These are phyloP conservation scores for Sporothrix euskadiensis DNA, from an alignment of 2,329 filamentous ascomycete species.

Conservation along the genomic window DNA sequence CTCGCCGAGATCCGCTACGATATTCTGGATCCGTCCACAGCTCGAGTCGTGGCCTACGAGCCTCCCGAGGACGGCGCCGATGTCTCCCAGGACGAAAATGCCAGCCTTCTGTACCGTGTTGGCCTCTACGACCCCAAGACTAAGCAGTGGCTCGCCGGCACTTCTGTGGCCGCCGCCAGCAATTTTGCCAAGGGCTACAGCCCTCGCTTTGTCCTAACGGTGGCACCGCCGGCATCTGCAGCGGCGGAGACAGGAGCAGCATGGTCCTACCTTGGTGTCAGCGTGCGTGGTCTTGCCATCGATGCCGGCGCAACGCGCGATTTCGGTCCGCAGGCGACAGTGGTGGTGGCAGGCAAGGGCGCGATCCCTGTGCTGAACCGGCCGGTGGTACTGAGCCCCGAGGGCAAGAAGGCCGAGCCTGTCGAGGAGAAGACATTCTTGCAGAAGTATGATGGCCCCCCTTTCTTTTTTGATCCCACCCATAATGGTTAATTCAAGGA, in stretches of 20 bases:
- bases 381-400: conserved; percentile 61
- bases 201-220: conserved; percentile 56
- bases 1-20: conserved; percentile 62
- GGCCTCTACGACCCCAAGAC: conserved; percentile 56
- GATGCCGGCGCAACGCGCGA: conserved; percentile 66
- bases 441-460: conserved; percentile 52
- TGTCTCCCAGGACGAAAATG: conserved; percentile 20
- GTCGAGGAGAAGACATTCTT: conserved; percentile 62
- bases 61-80: conserved; percentile 47
- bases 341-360: conserved; percentile 52
- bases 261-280: conserved; percentile 49
- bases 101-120: conserved; percentile 54
- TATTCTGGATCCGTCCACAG: conserved; percentile 42
- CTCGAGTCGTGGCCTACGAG: conserved; percentile 57
- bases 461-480: not conserved
- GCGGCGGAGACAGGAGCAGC: not conserved
- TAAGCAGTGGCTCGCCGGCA: conserved; percentile 54
- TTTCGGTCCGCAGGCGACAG: conserved; percentile 61
- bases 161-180: conserved; percentile 55
- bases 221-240: conserved; percentile 41
- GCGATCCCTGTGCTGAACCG: conserved; percentile 62
- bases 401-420: conserved; percentile 59
- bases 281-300: conserved; percentile 57
- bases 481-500: not conserved
- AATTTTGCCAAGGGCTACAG: conserved; percentile 64